Conservation (phyloP, 2,329 filamentous ascomycete species). For the Ceratocystis smalleyi region DNA sequence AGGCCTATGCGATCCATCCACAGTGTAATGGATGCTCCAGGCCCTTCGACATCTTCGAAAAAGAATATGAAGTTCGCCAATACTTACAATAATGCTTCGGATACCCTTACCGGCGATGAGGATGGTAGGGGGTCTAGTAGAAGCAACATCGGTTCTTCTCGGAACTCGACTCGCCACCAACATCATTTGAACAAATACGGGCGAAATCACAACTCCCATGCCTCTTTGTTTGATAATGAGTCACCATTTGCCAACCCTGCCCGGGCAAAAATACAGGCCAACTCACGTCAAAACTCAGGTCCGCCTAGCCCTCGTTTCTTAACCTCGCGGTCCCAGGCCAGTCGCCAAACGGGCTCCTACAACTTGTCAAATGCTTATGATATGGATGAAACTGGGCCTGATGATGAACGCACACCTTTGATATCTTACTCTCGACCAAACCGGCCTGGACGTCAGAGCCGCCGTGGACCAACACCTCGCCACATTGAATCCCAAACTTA, state of each 20-base stretch:
- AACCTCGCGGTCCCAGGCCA: constrained; percentile 23
- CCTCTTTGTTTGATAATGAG: constrained; percentile 60
- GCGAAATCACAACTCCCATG: constrained; percentile 47
- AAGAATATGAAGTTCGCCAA: constrained; percentile 95
- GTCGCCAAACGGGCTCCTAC: constrained; percentile 36
- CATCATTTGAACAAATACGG: constrained; percentile 66
- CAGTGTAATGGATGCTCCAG: constrained; percentile 45
- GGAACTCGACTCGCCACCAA: constrained; percentile 58
- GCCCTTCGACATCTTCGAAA: constrained; percentile 36
- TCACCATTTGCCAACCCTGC: constrained; percentile 59
- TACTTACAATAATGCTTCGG: constrained; percentile 49
- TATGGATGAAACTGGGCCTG: constrained; percentile 63
- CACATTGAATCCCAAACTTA: constrained; percentile 61
- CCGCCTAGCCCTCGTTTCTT: constrained; percentile 53
- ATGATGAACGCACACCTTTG: constrained; percentile 78
- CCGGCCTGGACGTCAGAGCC: constrained; percentile 37
- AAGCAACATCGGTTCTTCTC: constrained; percentile 44
- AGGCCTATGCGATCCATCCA: constrained; percentile 46
- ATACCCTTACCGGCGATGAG: constrained; percentile 42
- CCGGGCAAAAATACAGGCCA: constrained; percentile 45
- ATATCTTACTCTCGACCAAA: constrained; percentile 34
- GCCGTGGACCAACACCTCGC: constrained; percentile 40
- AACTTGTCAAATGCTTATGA: constrained; percentile 55
- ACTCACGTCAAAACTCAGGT: constrained; percentile 45
- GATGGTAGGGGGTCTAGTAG: constrained; percentile 49